A percentile compares a stretch with the other conserved stretches of the same genome.
Conservation (phyloP, 257 asterid genomes). For the Fraxinus americana region DNA sequence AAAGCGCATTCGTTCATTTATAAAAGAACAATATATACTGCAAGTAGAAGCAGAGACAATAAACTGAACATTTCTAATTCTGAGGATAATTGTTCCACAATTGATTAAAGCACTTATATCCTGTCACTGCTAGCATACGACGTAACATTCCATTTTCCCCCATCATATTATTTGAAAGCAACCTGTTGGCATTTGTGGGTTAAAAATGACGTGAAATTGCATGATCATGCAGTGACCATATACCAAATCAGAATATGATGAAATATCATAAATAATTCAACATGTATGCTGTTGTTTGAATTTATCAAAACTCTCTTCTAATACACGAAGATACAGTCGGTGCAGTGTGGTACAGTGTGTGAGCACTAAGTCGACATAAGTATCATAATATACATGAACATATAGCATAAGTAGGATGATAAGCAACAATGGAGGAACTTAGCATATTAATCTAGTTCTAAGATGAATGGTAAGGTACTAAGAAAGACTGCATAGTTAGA, state of each 20-base stretch:
- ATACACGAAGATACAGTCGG: neutral
- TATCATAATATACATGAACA: neutral
- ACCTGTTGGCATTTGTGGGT: neutral
- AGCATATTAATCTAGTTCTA: neutral
- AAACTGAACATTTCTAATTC: neutral
- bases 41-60: neutral
- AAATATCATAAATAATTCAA: neutral
- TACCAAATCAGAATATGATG: neutral
- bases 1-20: neutral
- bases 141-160: neutral
- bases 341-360: neutral
- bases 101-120: neutral
- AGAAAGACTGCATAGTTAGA: neutral
- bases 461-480: neutral
- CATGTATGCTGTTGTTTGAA: neutral
- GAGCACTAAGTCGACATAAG: neutral
- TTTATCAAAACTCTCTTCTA: neutral
- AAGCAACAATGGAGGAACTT: neutral
- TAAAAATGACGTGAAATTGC: neutral
- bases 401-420: neutral
- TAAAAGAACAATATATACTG: neutral
- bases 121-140: neutral
- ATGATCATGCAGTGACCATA: neutral
- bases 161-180: neutral
- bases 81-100: neutral